These are phyloP conservation scores for Porogramme epimiltina DNA, from an alignment of 1,284 basidiomycete species.

Conservation along the genomic window DNA sequence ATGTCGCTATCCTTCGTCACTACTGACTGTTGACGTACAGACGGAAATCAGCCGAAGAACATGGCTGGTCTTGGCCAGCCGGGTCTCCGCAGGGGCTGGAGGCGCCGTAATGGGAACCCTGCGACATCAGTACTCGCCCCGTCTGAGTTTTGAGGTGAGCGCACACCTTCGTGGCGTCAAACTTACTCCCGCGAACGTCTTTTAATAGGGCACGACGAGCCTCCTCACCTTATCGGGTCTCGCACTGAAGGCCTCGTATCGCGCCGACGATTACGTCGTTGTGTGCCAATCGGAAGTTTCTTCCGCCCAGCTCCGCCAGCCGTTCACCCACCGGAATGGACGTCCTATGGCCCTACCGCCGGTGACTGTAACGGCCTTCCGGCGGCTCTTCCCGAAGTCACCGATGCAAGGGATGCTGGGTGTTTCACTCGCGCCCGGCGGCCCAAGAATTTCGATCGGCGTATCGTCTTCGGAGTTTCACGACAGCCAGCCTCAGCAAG, in stretches of 20 bases:
- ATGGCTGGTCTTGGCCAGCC: constrained; percentile 18
- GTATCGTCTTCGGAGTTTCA: constrained; percentile 28
- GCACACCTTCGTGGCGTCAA: constrained; percentile 2
- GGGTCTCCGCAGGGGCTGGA: constrained; percentile 7
- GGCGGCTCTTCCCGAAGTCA: constrained; percentile 34
- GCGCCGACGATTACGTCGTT: constrained; percentile 30
- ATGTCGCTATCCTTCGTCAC: neutral
- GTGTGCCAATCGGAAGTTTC: constrained; percentile 14
- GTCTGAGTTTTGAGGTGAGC: constrained; percentile 42
- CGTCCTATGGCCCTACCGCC: constrained; percentile 24
- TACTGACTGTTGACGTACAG: constrained; percentile 17
- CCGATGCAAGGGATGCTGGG: constrained; percentile 30
- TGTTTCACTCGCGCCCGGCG: constrained; percentile 21
- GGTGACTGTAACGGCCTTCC: constrained; percentile 31
- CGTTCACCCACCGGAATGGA: constrained; percentile 10
- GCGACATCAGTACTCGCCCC: constrained; percentile 51
- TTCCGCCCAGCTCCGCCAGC: constrained; percentile 13
- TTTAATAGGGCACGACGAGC: constrained; percentile 29
- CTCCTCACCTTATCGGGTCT: constrained; percentile 29
- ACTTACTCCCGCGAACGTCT: constrained; percentile 2
- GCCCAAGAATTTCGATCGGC: constrained; percentile 23
- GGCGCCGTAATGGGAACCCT: constrained; percentile 44
- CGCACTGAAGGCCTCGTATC: constrained; percentile 27
- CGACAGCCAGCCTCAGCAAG: constrained; percentile 22
- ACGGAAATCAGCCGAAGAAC: constrained; percentile 31